Conservation (phyloP, 2,329 filamentous ascomycete species). For the Penicillium sp. region DNA sequence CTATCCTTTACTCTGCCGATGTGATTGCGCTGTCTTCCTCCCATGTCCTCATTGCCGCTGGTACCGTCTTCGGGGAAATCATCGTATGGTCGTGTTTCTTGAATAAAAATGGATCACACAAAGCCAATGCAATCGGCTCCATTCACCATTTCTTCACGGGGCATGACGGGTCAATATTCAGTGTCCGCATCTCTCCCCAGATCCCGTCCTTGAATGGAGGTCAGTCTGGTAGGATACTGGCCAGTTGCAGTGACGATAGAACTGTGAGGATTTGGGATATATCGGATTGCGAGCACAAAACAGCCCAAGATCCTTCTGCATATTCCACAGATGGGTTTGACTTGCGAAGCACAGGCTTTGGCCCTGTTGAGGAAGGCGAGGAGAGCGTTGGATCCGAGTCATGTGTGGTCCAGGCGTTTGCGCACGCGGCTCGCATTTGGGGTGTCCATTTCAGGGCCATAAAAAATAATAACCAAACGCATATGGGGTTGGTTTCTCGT, state of each 20-base stretch:
- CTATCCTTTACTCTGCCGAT: constrained; percentile 84
- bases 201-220: constrained; percentile 43
- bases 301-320: constrained; percentile 32
- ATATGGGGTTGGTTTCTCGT: constrained; percentile 67
- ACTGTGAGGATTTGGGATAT: constrained; percentile 89
- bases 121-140: constrained; percentile 31
- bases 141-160: constrained; percentile 60
- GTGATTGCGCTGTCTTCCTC: constrained; percentile 61
- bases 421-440: constrained; percentile 89
- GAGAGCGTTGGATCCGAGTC: constrained; percentile 43
- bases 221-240: constrained; percentile 62
- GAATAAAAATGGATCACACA: constrained; percentile 10
- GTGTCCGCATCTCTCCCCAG: constrained; percentile 71
- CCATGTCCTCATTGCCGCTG: constrained; percentile 73
- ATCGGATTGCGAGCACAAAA: constrained; percentile 50
- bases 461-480: constrained; percentile 21
- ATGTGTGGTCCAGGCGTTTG: constrained; percentile 72
- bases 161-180: constrained; percentile 93
- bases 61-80: constrained; percentile 93
- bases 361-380: constrained; percentile 39
- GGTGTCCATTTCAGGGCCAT: constrained; percentile 65
- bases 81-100: constrained; percentile 76
- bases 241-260: constrained; percentile 92
- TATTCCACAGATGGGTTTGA: constrained; percentile 40
- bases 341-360: constrained; percentile 64